Evolutionary conservation across 768 basidiomycete genomes (phyloP).

Genomic region (Mycena venus): DNA sequence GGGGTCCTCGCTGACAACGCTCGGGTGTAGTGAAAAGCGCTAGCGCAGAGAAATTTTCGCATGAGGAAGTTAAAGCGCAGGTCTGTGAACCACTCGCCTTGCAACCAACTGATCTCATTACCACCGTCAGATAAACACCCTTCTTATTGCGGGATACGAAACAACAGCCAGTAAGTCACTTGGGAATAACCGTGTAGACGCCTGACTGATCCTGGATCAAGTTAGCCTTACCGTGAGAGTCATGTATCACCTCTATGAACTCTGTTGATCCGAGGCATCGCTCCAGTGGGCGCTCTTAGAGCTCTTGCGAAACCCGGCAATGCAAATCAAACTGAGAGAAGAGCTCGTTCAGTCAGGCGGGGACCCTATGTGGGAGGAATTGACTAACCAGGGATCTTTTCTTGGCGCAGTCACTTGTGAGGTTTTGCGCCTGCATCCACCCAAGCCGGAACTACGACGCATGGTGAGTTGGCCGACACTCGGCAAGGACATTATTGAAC

Average conservation of each 20-base stretch:
- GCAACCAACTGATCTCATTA: background rate
- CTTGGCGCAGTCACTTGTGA: conserved; percentile 58
- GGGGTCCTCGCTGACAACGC: background rate
- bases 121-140: background rate
- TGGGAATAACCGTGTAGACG: background rate
- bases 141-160: conserved; percentile 21
- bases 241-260: background rate
- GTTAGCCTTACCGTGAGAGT: conserved; percentile 19
- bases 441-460: conserved; percentile 45
- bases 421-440: conserved; percentile 52
- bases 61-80: conserved; percentile 15
- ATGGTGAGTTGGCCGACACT: conserved; percentile 42
- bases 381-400: conserved; percentile 42
- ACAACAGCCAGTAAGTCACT: conserved; percentile 12
- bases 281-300: conserved; percentile 53
- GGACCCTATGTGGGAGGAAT: conserved; percentile 20
- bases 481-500: background rate
- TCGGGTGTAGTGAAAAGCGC: background rate
- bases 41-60: background rate
- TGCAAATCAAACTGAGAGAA: conserved; percentile 46
- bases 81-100: background rate
- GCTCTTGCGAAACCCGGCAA: conserved; percentile 44
- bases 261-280: background rate
- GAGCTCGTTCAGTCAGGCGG: conserved; percentile 37
- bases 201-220: background rate